Evolutionary conservation across 495 filamentous ascomycete species (phyloP).

Genomic region (Pyrenula aspistea): DNA sequence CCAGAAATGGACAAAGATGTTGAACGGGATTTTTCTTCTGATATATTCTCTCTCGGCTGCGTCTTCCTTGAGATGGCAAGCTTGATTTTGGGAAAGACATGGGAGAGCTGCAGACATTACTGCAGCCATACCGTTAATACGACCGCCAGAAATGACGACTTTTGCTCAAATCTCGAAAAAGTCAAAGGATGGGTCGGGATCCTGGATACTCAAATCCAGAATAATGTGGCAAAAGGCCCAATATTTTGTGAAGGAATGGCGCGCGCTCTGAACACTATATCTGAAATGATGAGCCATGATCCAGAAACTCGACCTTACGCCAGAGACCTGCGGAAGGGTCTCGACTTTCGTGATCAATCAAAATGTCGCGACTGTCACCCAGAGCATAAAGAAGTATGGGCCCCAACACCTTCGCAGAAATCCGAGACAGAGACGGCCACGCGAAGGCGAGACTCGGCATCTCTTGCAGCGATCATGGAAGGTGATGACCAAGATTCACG

Average conservation of each 20-base stretch:
- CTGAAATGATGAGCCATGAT: neutral
- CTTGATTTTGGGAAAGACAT: neutral
- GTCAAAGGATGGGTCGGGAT: neutral
- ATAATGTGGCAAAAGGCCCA: neutral
- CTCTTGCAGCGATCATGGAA: neutral
- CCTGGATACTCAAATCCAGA: neutral
- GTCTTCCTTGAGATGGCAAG: slow-evolving; percentile 90
- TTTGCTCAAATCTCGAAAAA: neutral
- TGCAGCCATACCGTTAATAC: neutral
- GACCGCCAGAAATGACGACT: neutral
- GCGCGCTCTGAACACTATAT: neutral
- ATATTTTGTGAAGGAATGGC: neutral
- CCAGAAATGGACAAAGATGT: slow-evolving; percentile 93
- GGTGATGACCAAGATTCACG: neutral
- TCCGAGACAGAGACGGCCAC: neutral
- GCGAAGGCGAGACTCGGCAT: neutral
- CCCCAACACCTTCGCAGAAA: neutral
- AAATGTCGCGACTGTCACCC: slow-evolving; percentile 1
- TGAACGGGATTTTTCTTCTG: slow-evolving; percentile 70
- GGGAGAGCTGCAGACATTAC: neutral
- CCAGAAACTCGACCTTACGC: neutral
- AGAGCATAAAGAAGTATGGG: neutral
- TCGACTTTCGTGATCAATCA: neutral
- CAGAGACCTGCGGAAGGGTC: neutral
- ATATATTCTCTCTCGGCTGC: slow-evolving; percentile 95